Evolutionary conservation across 2,329 filamentous ascomycete genomes (phyloP).

Genomic region (Ophiognomonia clavigignenti-juglandacearum): DNA sequence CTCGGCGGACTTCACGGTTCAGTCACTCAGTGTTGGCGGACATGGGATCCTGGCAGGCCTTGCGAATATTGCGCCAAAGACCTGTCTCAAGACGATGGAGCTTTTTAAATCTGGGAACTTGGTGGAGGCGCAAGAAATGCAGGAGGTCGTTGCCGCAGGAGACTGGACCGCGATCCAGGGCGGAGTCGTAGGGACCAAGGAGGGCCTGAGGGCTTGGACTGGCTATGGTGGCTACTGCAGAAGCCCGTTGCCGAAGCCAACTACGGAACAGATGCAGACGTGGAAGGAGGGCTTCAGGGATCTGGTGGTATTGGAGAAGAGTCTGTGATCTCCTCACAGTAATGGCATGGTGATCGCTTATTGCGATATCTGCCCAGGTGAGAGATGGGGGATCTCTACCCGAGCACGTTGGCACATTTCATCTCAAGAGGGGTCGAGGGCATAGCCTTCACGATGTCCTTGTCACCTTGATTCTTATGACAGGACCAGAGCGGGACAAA

Average conservation of each 20-base stretch:
- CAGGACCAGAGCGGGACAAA: too few relatives aligned
- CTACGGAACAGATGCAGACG: constrained; percentile 39
- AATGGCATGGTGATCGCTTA: too few relatives aligned
- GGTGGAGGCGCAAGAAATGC: constrained; percentile 57
- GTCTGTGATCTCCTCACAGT: too few relatives aligned
- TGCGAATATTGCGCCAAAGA: constrained; percentile 65
- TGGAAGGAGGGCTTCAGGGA: constrained; percentile 55
- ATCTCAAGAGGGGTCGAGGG: too few relatives aligned
- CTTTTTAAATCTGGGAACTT: constrained; percentile 54
- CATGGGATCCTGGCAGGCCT: constrained; percentile 69
- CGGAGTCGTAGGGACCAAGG: constrained; percentile 68
- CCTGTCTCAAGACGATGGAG: constrained; percentile 57
- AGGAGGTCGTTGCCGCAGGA: constrained; percentile 60
- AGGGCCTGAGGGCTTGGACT: constrained; percentile 59
- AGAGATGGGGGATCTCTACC: too few relatives aligned
- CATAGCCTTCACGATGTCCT: too few relatives aligned
- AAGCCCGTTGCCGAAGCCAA: constrained; percentile 47
- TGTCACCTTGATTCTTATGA: too few relatives aligned
- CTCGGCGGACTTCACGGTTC: constrained; percentile 68
- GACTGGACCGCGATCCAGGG: constrained; percentile 71
- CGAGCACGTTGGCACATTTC: too few relatives aligned
- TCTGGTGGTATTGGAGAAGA: constrained; percentile 46
- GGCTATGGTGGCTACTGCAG: constrained; percentile 57
- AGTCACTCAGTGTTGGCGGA: constrained; percentile 63
- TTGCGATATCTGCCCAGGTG: too few relatives aligned